Conservation (phyloP, 2,329 filamentous ascomycete genomes). For the Exophiala calicioides region DNA sequence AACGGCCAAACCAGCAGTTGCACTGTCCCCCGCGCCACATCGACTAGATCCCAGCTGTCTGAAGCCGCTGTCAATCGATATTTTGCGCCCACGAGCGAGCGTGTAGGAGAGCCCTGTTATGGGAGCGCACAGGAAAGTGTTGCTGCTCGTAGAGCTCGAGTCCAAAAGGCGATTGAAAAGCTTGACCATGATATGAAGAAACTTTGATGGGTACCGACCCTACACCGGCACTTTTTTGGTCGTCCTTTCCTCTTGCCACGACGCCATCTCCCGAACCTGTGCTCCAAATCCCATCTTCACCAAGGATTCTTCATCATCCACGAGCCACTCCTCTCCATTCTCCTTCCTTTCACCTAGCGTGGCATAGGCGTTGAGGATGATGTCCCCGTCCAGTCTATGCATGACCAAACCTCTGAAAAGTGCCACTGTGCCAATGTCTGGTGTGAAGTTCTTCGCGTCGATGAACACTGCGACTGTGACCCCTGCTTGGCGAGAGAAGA, state of each 20-base stretch:
- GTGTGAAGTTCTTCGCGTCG: conserved; percentile 33
- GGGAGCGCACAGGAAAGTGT: no score
- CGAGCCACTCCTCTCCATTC: conserved; percentile 31
- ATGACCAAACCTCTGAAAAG: conserved; percentile 34
- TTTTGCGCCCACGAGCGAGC: no score
- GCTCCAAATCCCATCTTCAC: conserved; percentile 25
- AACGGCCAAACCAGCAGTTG: no score
- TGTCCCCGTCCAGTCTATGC: conserved; percentile 32
- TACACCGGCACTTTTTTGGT: conserved; percentile 8
- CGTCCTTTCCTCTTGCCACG: conserved; percentile 26
- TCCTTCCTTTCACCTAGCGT: conserved; percentile 2
- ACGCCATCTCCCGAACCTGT: conserved; percentile 23
- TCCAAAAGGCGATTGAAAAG: no score
- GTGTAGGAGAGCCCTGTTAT: no score
- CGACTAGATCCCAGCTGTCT: no score
- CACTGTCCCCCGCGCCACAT: no score
- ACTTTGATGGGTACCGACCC: no score
- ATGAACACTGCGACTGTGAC: conserved; percentile 35
- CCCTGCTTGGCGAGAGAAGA: conserved; percentile 23
- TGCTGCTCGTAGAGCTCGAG: no score
- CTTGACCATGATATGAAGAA: no score
- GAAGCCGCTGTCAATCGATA: no score
- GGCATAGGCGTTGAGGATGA: conserved; percentile 37
- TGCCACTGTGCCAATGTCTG: conserved; percentile 33
- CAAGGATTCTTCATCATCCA: conserved; percentile 26